Evolutionary conservation across 192 early-diverging fungal genomes (phyloP), one percentile per base, ranked within the genome.

Genomic region (Gigaspora rosea): DNA sequence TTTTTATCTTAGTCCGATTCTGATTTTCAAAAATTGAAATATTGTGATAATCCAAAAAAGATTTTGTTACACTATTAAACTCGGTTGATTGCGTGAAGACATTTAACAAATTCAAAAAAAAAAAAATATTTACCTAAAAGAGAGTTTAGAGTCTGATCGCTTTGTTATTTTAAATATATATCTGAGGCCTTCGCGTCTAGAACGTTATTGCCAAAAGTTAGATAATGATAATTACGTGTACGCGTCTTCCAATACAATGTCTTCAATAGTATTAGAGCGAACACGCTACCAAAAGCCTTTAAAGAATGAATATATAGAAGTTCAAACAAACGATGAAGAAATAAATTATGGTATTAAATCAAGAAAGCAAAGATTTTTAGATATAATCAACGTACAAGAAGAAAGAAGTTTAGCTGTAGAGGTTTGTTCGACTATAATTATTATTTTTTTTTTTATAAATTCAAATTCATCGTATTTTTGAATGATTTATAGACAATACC

Each of bases 401-500:
- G 72, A 74, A 74, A 36, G 36, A 47, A 74, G 57, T 41, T 74
- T 74, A n/a, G 58, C 57, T 47, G 58, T 62, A 15, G 72, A 74
- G 58, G 72, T 74, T 46, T 22, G 8, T 57, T 47, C 2, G 41
- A 41, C 2, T 7, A 41, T 41, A 41, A 41, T 50, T 70, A n/a
- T 5, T 16, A 50, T 27, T 27, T n/a, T 12, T 1, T 8, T 27
- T n/a, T 12, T 1, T 8, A 11, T 27, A 51, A 41, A 69, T 69
- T 46, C 12, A 22, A 49, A 15, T 50, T 8, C n/a, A 27, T 70
- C 22, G 2, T 41, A 2, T 4, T 46, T 15, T 9, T 8, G 15
- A 22, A 22, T 61, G 7, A 12, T n/a, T 51, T 86, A 6, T 82
- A 92, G 80, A 88, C 89, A 32, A 63, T 91, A 54, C 91, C 91